Conservation (phyloP, 495 filamentous ascomycete species). For the Cercophora newfieldiana region DNA sequence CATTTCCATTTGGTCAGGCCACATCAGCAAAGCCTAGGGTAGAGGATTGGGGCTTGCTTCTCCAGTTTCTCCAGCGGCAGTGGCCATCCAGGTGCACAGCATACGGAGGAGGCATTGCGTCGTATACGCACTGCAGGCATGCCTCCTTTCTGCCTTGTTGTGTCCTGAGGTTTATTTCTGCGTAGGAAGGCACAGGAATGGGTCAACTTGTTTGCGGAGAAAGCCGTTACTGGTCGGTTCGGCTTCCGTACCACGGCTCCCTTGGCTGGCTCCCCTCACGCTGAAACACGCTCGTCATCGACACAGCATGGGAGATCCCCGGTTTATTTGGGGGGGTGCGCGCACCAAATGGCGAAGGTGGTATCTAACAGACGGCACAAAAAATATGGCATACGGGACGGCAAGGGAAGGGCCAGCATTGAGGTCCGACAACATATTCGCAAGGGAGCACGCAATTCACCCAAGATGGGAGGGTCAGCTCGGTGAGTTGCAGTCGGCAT, state of each 20-base stretch:
- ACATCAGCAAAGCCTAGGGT: background rate
- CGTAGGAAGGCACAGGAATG: background rate
- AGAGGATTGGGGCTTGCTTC: background rate
- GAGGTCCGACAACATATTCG: slow-evolving; percentile 3
- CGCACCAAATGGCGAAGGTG: background rate
- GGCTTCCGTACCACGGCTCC: background rate
- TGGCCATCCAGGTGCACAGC: background rate
- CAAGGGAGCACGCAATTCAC: slow-evolving; percentile 9
- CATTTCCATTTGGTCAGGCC: background rate
- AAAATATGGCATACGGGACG: background rate
- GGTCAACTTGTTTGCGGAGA: background rate
- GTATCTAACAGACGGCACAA: background rate
- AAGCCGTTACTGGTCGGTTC: slow-evolving; percentile 1
- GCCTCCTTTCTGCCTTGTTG: background rate
- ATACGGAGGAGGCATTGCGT: background rate
- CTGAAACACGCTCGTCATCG: slow-evolving; percentile 13
- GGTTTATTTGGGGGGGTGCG: background rate
- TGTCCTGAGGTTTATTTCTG: background rate
- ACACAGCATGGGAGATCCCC: background rate
- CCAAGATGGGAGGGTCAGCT: background rate
- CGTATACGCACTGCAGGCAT: background rate
- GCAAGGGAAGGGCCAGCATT: background rate
- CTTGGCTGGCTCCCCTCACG: background rate
- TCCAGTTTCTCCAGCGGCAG: background rate
- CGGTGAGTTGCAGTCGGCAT: background rate